Conservation (phyloP, 257 asterid genomes). For the Solanum pennellii region DNA sequence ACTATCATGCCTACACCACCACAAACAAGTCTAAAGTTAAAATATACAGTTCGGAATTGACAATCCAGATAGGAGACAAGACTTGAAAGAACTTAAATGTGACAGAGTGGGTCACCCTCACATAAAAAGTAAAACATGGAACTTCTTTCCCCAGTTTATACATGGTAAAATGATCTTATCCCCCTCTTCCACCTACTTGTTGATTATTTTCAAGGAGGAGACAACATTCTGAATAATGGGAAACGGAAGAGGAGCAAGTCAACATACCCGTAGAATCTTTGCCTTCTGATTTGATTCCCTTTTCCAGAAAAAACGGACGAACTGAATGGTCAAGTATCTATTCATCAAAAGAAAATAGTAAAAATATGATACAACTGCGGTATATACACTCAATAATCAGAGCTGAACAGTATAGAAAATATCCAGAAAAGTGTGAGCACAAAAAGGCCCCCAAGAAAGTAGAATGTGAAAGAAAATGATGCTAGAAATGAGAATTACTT, state of each 20-base stretch:
- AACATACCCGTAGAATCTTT: conserved; percentile 83
- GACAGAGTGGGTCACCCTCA: not conserved
- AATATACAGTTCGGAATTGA: not conserved
- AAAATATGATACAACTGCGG: not conserved
- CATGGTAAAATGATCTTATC: not conserved
- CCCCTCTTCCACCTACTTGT: not conserved
- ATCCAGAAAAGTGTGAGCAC: not conserved
- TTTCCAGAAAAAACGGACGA: conserved; percentile 98
- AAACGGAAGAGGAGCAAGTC: not conserved
- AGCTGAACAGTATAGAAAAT: not conserved
- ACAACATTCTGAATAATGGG: not conserved
- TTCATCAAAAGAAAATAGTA: not conserved
- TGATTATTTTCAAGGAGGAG: not conserved
- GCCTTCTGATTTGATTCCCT: conserved; percentile 99
- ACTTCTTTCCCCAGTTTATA: not conserved
- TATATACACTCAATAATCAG: not conserved
- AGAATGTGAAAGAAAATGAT: not conserved
- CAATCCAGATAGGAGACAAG: not conserved
- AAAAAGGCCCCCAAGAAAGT: not conserved
- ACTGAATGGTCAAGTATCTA: conserved; percentile 93
- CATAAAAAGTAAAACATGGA: not conserved
- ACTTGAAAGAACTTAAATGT: not conserved
- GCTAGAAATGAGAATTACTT: not conserved
- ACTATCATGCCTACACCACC: not conserved
- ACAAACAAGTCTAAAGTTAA: not conserved